phyloP scores from a whole-genome alignment of 2,329 filamentous ascomycete genomes.

The Macrophomina pseudophaseolina region DNA sequence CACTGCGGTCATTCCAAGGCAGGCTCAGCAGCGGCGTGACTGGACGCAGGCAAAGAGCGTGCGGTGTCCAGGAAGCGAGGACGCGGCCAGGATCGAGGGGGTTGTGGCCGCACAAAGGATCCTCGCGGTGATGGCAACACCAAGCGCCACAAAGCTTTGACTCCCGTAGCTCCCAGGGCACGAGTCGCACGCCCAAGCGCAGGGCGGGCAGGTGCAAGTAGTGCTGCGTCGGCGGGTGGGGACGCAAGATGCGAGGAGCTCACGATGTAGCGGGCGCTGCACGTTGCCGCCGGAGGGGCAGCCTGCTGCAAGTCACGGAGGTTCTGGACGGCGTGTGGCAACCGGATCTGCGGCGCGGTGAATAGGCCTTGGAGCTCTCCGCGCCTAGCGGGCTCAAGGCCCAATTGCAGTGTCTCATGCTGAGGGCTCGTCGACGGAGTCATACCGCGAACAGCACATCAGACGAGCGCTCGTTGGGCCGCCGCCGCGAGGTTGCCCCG shows the following conservation, averaged over 20 bases:
- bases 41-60: neutral
- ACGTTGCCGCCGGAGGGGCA: slow-evolving; percentile 15
- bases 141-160: slow-evolving; percentile 25
- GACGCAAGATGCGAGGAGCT: neutral
- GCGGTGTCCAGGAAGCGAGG: slow-evolving; percentile 14
- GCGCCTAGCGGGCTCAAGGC: slow-evolving; percentile 19
- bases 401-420: slow-evolving; percentile 18
- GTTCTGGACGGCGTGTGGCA: slow-evolving; percentile 24
- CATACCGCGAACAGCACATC: slow-evolving; percentile 26
- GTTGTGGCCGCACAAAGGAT: slow-evolving; percentile 14
- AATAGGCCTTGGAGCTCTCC: neutral
- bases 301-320: slow-evolving; percentile 19
- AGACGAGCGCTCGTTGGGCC: slow-evolving; percentile 26
- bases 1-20: neutral
- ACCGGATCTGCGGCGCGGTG: slow-evolving; percentile 25
- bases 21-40: neutral
- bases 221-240: neutral
- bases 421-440: slow-evolving; percentile 13
- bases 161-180: slow-evolving; percentile 8
- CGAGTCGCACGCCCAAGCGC: neutral
- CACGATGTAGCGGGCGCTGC: neutral
- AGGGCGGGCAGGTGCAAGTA: too few species aligned
- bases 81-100: neutral
- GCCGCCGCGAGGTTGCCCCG: slow-evolving; percentile 23
- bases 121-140: slow-evolving; percentile 21